Evolutionary conservation across 306 rosid species (phyloP).

Genomic region (Dalbergia oliveri): DNA sequence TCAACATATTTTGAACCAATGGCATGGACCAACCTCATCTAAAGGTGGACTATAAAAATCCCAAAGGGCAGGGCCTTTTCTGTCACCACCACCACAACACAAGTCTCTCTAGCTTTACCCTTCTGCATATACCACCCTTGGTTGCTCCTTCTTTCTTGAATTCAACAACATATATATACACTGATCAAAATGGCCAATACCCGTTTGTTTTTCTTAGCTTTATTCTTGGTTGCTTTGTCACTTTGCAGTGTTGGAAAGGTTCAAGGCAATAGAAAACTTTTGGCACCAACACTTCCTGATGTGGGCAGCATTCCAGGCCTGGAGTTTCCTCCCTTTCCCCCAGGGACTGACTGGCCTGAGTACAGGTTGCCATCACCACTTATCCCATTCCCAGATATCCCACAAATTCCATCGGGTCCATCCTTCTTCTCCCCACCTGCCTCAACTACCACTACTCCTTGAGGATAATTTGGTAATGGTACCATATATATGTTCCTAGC

Average conservation of each 20-base stretch:
- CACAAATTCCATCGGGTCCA: slow-evolving; percentile 28
- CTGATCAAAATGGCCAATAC: slow-evolving; percentile 43
- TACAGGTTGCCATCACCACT: slow-evolving; percentile 50
- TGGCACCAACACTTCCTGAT: slow-evolving; percentile 32
- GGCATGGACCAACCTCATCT: background rate
- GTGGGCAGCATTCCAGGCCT: background rate
- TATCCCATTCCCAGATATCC: slow-evolving; percentile 6
- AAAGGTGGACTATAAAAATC: background rate
- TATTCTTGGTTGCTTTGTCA: slow-evolving; percentile 41
- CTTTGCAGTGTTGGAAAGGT: slow-evolving; percentile 43
- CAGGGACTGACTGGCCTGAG: slow-evolving; percentile 47
- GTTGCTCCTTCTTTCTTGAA: background rate
- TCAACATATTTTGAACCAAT: background rate
- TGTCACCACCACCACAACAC: background rate
- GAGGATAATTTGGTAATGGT: slow-evolving; percentile 25
- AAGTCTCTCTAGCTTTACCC: too few species aligned
- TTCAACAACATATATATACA: background rate
- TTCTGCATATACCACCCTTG: background rate
- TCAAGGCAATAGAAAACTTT: slow-evolving; percentile 42
- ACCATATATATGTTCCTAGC: background rate
- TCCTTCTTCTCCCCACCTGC: slow-evolving; percentile 47
- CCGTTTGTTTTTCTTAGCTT: slow-evolving; percentile 25
- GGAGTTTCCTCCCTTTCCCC: slow-evolving; percentile 37
- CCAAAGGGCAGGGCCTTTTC: background rate
- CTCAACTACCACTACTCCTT: slow-evolving; percentile 47